Base-by-base conservation (phyloP, 2,329 filamentous ascomycete species). In the Neurospora crassa region DNA sequence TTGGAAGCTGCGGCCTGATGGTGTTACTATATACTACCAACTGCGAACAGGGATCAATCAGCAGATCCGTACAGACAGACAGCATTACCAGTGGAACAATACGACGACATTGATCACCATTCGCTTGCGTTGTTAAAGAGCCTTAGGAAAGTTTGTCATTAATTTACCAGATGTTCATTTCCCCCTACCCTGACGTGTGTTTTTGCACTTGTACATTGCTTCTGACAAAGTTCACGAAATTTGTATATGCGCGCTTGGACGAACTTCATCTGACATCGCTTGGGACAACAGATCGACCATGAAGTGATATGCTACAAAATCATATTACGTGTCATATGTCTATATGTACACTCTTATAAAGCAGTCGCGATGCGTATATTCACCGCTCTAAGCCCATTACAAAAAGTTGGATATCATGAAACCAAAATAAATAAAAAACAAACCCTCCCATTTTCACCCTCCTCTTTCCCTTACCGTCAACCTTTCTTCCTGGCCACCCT, bases 1-100 rank as follows among this genome's bases (percentile, higher is more conserved):
- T 5, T 43, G 41, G 41, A 18, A 2, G 0, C 3, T 12, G 11
- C 0, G 0, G 5, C 5, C 4, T 2, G 5, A 16, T 6, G 5
- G 14, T 5, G 5, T 6, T n/a, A n/a, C n/a, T n/a, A n/a, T n/a
- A n/a, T n/a, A n/a, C n/a, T n/a, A n/a, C n/a, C n/a, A n/a, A n/a
- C n/a, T n/a, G n/a, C n/a, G n/a, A n/a, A n/a, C n/a, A n/a, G n/a
- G n/a, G n/a, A n/a, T n/a, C n/a, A n/a, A n/a, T n/a, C n/a, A n/a
- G n/a, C n/a, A n/a, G n/a, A n/a, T n/a, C n/a, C n/a, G n/a, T n/a
- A n/a, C n/a, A n/a, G n/a, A n/a, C n/a, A n/a, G n/a, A n/a, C 12
- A 14, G 40, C 40, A 12, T 40, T 12, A 5, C 40, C 3, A 4
- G 11, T 40, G 3, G 40, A 12, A 40, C 40, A 5, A 40, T 12